A percentile compares a stretch with the other conserved stretches of the same genome.
Evolutionary conservation across 1,284 basidiomycete genomes (phyloP).

Genomic region (Hemileia vastatrix): DNA sequence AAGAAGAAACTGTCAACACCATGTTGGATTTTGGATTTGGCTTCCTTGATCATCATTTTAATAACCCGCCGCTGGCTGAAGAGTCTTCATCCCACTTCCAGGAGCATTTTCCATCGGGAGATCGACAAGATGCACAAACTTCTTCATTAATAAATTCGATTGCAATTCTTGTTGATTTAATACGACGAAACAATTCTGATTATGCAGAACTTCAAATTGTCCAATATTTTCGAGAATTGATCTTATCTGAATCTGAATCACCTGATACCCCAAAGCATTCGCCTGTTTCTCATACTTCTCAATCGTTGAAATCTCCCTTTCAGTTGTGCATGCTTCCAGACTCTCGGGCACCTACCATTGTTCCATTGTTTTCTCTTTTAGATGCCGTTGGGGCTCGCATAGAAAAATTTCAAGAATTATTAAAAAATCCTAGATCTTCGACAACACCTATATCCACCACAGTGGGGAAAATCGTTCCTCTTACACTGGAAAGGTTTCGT

Average conservation of each 20-base stretch:
- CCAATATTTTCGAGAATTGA: conserved; percentile 82
- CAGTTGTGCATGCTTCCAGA: conserved; percentile 1
- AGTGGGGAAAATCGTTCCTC: conserved; percentile 57
- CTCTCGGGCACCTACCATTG: conserved; percentile 48
- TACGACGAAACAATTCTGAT: conserved; percentile 97
- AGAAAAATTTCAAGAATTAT: conserved; percentile 9
- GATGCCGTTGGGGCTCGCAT: conserved; percentile 11
- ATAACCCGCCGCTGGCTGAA: not conserved
- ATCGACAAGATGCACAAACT: conserved; percentile 48
- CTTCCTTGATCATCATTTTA: conserved; percentile 49
- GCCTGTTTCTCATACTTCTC: conserved; percentile 39
- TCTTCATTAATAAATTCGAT: conserved; percentile 83
- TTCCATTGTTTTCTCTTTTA: conserved; percentile 57
- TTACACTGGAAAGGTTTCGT: conserved; percentile 92
- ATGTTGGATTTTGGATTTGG: conserved; percentile 72
- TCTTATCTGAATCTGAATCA: conserved; percentile 72
- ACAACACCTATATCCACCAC: conserved; percentile 24
- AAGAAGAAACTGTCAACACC: conserved; percentile 60
- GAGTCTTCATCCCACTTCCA: conserved; percentile 16
- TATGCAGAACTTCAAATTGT: conserved; percentile 99
- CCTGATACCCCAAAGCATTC: too few relatives aligned
- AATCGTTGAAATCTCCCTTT: conserved; percentile 25
- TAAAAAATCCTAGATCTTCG: conserved; percentile 5
- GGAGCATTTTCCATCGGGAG: conserved; percentile 8
- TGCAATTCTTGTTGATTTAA: conserved; percentile 86